Percentiles rank a stretch among this genome's conserved stretches.
Conservation (phyloP, 2,329 filamentous ascomycete species). For the Cercospora nicotianae region DNA sequence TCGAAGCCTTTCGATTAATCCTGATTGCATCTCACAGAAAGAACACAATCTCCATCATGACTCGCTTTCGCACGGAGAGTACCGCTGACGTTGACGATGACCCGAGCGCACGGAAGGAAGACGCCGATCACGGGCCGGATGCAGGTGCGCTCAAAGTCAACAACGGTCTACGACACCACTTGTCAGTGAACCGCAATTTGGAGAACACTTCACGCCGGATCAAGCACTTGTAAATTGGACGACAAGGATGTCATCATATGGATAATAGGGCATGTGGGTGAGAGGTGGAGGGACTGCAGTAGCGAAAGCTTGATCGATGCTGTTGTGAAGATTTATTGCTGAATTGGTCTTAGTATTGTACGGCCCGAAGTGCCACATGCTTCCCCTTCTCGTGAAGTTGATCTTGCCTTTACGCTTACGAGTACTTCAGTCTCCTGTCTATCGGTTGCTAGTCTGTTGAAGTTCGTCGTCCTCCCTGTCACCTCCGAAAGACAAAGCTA, state of each 20-base stretch:
- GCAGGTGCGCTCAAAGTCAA: neutral
- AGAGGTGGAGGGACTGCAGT: neutral
- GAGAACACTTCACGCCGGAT: neutral
- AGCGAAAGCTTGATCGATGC: neutral
- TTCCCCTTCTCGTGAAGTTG: neutral
- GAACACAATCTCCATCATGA: neutral
- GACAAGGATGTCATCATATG: neutral
- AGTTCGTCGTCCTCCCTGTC: no score
- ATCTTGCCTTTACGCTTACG: neutral
- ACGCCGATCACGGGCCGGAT: neutral
- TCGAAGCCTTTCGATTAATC: no score
- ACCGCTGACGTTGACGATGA: neutral
- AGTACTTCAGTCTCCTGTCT: no score
- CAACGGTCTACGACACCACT: neutral
- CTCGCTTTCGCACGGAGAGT: neutral
- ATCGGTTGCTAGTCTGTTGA: no score
- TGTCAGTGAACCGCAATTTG: neutral
- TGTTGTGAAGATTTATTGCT: neutral
- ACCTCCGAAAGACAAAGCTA: no score
- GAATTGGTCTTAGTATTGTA: neutral
- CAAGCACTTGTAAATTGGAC: neutral
- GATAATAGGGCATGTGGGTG: neutral
- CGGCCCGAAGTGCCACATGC: neutral
- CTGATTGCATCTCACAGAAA: neutral
- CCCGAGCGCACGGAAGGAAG: neutral